Conservation (phyloP, 306 rosid genomes). For the Cyclanthera cordifolia region DNA sequence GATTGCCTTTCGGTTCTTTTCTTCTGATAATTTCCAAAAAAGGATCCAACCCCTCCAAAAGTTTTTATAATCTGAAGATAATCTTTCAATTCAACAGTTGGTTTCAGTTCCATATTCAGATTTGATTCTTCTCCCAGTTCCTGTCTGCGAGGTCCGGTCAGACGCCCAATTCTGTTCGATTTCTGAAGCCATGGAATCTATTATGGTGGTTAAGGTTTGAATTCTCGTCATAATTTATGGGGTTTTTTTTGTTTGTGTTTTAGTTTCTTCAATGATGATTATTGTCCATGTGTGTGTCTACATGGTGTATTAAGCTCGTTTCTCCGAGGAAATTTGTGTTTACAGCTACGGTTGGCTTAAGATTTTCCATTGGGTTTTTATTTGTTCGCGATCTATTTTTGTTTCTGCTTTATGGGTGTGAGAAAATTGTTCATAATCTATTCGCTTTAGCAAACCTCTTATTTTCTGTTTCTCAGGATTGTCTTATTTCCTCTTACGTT, state of each 20-base stretch:
- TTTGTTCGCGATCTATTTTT: background rate
- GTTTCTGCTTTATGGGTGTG: background rate
- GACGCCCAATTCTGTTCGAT: conserved; percentile 16
- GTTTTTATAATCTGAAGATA: background rate
- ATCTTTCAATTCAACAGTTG: background rate
- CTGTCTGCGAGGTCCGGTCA: background rate
- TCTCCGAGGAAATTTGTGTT: background rate
- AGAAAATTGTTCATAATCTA: background rate
- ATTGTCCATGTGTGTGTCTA: background rate
- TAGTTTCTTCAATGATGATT: background rate
- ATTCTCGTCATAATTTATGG: conserved; percentile 15
- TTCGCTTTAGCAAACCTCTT: background rate
- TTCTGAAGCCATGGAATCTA: conserved; percentile 40
- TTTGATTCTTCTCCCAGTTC: background rate
- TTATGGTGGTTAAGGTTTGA: conserved; percentile 64
- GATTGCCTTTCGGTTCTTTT: background rate
- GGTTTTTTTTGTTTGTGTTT: background rate
- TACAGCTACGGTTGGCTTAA: background rate
- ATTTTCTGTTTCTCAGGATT: background rate
- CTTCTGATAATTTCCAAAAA: background rate
- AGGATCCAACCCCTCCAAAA: background rate
- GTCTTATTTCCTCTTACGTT: background rate
- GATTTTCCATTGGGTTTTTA: background rate
- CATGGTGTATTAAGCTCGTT: background rate
- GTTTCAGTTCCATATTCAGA: background rate